Evolutionary conservation across 1,139 yeast genomes (phyloP), one percentile per base, ranked within the genome.

Genomic region (Blastobotrys persicus): DNA sequence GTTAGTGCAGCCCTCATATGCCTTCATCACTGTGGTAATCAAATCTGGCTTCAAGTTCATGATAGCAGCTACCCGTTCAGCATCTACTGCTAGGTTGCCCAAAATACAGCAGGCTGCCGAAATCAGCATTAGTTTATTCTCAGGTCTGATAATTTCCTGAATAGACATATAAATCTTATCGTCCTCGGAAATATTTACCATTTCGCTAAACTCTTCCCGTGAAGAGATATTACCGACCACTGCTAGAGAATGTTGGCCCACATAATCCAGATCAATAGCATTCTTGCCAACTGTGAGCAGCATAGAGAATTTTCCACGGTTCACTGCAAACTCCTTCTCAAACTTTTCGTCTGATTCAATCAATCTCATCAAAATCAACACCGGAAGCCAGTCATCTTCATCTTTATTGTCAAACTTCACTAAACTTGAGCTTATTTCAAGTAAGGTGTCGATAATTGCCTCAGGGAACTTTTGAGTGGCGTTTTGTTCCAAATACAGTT

Each of bases 161-260:
- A 50, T 26, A 7, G 46, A 20, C 7, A 26, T 34, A 18, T 50
- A 46, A 3, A 48, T 47, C n/a, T 46, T 53, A 23, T 55, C 53
- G 2, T 37, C 45, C 6, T 18, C 18, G 17, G 49, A 50, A 5
- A 47, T 31, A n/a, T 38, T 42, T 1, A 59, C 40, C 14, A 46
- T 43, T 20, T 45, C 45, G 11, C 44, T 37, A 19, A 61, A 59
- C 4, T 47, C 45, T 2, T 49, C 50, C 41, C 55, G 55, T 32
- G 61, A 52, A 3, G 59, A 48, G 16, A 61, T 55, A 45, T 57
- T 58, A 4, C 63, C 65, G 11, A 46, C 23, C 11, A 48, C 51
- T 16, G 49, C 46, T 31, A 45, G 14, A 9, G 48, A 31, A 38
- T 49, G 49, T 18, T 6, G 55, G 42, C 37, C 45, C 31, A 16